Base-by-base conservation (phyloP, 2,329 filamentous ascomycete species). In the Aspergillus hortae region DNA sequence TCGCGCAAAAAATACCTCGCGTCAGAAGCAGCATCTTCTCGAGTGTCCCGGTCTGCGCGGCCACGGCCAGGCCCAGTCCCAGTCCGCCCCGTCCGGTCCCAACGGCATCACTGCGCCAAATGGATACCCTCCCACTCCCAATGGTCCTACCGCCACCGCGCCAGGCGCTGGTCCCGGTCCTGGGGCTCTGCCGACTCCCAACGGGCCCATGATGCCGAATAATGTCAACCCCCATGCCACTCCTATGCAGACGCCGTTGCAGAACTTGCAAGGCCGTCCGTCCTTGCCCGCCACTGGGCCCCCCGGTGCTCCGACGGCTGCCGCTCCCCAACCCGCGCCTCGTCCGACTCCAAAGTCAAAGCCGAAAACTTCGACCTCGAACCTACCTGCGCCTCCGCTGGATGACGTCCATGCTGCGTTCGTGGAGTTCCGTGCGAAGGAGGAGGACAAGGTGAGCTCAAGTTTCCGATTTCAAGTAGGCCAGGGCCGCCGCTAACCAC, bases 1-100 rank as follows among this genome's bases (percentile, higher is more conserved):
- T 52, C 73, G 76, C 55, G 76, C 76, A 63, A 79, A 79, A 69
- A 79, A 79, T 59, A 79, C 76, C 51, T 77, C 74, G 54, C 74
- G 76, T 55, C 76, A 78, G 67, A 78, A 78, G 62, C 74, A 77
- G 60, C 76, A 79, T 61, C 66, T 78, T 15, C 74, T 77, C 51
- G 76, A 78, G 60, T 79, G 76, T 58, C 76, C 75, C 46, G 75
- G 74, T 52, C 66, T 77, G 33, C 73, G 74, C 49, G 74, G 74
- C 51, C 74, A 76, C 57, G 73, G 73, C 58, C 73, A 74, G 56
- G 67, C 74, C 45, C 65, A 66, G 44, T 63, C 72, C 35, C 70
- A 72, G 54, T 64, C 72, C 47, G 61, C 71, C 38, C 65, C 68
- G 38, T 57, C 66, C 47, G 64, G 67, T 40, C 64, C 70, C 48